Evolutionary conservation across 2,329 filamentous ascomycete species (phyloP), one percentile per base, ranked within the genome.

Genomic region (Epichloe coenophiala): DNA sequence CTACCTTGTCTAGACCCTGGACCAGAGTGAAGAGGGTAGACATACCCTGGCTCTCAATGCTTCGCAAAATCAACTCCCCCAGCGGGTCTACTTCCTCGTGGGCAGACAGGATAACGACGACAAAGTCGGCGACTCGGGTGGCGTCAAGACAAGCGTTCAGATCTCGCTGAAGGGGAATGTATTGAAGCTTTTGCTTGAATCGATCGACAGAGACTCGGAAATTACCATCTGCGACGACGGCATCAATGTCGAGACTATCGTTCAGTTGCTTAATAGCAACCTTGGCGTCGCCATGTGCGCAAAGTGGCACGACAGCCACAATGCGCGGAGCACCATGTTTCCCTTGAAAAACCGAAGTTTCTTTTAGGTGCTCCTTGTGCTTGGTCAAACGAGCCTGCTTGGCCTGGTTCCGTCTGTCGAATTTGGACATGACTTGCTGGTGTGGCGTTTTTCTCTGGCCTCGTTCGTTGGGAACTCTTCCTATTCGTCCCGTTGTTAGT

Each of bases 401-500:
- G 59, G 88, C 87, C 72, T 95, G 88, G 68, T 98, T 97, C 60
- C 88, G 83, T 53, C 93, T 85, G 68, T 95, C 89, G 66, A 98
- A 79, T 70, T 97, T 98, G 53, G 89, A 95, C 87, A 96, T 91
- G 70, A 96, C 81, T 71, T 95, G 88, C 66, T 98, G 93, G 66
- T 95, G 88, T 50, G 88, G 88, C 15, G 91, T 95, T 68, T 88
- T 94, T 62, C 91, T 82, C 60, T 75, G 74, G 54, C 84, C 83
- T 60, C 77, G 80, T 63, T 95, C 86, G 61, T 80, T 72, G 50
- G 75, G 83, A 47, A 91, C 77, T 68, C 93, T 93, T 64, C 90
- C 88, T 93, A 31, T 37, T 27, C 3, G 19, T 17, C 15, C 47
- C 9, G n/a, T 17, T 12, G 33, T 49, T 21, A 49, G 47, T 17